Evolutionary conservation across 371 early-diverging fungal species (phyloP), one percentile per base, ranked within the genome.

Genomic region (Mortierella sp.): DNA sequence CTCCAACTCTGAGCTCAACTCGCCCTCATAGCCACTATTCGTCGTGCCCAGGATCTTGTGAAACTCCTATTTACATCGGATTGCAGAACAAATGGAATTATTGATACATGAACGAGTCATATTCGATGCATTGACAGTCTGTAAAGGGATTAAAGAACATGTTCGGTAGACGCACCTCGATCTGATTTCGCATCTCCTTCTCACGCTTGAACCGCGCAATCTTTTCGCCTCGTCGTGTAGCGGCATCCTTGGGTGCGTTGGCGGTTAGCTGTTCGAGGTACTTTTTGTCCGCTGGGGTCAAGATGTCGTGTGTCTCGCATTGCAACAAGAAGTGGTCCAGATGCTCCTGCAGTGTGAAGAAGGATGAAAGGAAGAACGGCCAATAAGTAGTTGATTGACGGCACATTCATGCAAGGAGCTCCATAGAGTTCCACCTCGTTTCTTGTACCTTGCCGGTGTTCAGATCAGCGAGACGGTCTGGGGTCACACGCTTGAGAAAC

Each of bases 171-270:
- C 75, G 37, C 64, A 87, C 90, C 80, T 92, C 83, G 55, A 95
- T 87, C 73, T 91, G 91, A 53, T 87, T 83, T 73, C 92, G 90
- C 43, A 90, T 87, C 24, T 89, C 94, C 78, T 93, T 93, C 80
- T 95, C 95, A 26, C 94, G 90, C 73, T 95, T 96, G 87, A 89
- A 96, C 11, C 94, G 90, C 13, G 91, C 93, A 83, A 97, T 96
- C 82, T 96, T 96, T 73, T 92, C 93, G 31, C 90, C 90, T 28
- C 97, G 90, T 55, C 81, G 77, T 80, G 91, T 89, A 78, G 92
- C 78, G 69, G 89, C 73, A 79, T 88, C 87, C 43, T 72, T 71
- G 50, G 72, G 83, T 16, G 74, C 72, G 54, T 82, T 61, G 50
- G 78, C 55, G 64, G 75, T 73, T 71, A 80, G 61, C 73, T 80